phyloP scores from a whole-genome alignment of 164 flowering plant genomes.

The Berberis vulgaris region DNA sequence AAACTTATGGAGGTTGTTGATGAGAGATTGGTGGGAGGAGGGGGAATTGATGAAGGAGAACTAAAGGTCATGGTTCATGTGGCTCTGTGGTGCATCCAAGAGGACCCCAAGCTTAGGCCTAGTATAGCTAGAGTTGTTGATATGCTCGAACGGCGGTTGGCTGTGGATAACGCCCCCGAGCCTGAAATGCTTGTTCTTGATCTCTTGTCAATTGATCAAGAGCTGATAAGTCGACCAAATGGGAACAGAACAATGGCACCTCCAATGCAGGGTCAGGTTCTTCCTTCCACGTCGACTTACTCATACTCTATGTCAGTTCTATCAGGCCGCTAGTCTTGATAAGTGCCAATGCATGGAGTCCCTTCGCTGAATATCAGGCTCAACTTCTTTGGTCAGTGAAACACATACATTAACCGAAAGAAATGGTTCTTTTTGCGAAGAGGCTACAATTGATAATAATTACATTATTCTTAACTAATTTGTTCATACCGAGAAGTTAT shows the following conservation, averaged over 20 bases:
- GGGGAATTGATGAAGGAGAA: conserved; percentile 43
- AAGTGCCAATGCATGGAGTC: not conserved
- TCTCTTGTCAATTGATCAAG: conserved; percentile 36
- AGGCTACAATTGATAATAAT: too few species aligned
- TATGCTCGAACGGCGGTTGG: conserved; percentile 62
- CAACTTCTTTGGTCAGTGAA: too few species aligned
- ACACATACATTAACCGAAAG: too few species aligned
- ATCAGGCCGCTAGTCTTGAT: conserved; percentile 25
- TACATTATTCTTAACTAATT: too few species aligned
- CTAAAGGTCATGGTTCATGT: conserved; percentile 42
- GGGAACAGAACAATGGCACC: not conserved
- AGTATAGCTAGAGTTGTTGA: conserved; percentile 65
- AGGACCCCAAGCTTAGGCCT: conserved; percentile 58
- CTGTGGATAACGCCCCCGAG: conserved; percentile 59
- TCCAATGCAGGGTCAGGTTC: not conserved
- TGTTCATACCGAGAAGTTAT: too few species aligned
- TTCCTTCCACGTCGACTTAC: conserved; percentile 12
- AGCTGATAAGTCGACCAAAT: not conserved
- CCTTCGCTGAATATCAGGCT: too few species aligned
- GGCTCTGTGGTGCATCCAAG: conserved; percentile 89
- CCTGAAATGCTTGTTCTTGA: conserved; percentile 62
- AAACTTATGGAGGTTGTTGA: conserved; percentile 73
- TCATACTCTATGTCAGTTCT: conserved; percentile 22
- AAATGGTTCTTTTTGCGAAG: too few species aligned
- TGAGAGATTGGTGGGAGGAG: conserved; percentile 26